These are phyloP conservation scores for Mesembryanthemum crystallinum DNA, from an alignment of 148 eudicot genomes.

Conservation along the genomic window DNA sequence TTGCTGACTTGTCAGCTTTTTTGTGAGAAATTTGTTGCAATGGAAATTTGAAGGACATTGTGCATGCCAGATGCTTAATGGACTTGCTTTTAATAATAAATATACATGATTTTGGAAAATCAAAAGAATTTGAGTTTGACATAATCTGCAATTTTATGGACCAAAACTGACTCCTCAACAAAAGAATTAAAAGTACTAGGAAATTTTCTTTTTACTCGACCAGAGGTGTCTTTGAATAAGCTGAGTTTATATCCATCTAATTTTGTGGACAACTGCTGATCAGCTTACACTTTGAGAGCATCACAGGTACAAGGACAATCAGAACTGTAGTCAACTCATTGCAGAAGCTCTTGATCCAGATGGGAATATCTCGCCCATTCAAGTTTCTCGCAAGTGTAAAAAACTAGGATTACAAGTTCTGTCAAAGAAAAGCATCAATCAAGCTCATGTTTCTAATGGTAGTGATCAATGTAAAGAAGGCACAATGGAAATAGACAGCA, in stretches of 20 bases:
- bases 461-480: slow-evolving; percentile 28
- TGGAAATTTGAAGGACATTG: neutral
- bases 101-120: neutral
- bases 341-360: slow-evolving; percentile 58
- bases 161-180: neutral
- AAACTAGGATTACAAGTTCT: slow-evolving; percentile 53
- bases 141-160: neutral
- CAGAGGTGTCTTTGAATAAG: neutral
- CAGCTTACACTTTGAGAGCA: slow-evolving; percentile 4
- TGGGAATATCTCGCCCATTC: slow-evolving; percentile 52
- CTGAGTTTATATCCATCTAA: neutral
- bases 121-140: neutral
- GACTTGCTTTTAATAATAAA: neutral
- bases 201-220: neutral
- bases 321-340: slow-evolving; percentile 51
- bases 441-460: slow-evolving; percentile 15
- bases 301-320: slow-evolving; percentile 58
- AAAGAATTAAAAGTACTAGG: too few relatives aligned
- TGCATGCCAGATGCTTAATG: neutral
- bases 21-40: neutral
- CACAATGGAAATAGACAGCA: slow-evolving; percentile 15
- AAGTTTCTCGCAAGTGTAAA: slow-evolving; percentile 60
- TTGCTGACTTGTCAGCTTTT: neutral
- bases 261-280: neutral
- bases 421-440: slow-evolving; percentile 40